These are phyloP conservation scores for Candida silvicultrix DNA, from an alignment of 805 yeast genomes.

Conservation along the genomic window DNA sequence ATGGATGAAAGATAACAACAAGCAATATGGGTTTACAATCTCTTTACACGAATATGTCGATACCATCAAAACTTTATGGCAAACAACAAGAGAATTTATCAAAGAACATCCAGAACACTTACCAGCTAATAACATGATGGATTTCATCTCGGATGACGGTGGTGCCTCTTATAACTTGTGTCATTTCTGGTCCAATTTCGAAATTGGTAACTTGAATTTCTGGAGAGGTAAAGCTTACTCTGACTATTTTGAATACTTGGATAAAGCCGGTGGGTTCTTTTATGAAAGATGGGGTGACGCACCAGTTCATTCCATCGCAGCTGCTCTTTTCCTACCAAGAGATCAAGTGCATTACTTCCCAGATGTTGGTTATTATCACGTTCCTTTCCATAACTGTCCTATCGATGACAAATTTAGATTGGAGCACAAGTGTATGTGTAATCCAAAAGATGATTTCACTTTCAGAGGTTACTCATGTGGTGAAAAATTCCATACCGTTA, in stretches of 20 bases:
- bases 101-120: constrained; percentile 34
- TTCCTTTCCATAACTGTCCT: constrained; percentile 79
- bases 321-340: constrained; percentile 51
- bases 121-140: constrained; percentile 46
- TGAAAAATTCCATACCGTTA: constrained; percentile 49
- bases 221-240: constrained; percentile 60
- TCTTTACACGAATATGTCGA: constrained; percentile 58
- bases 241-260: constrained; percentile 57
- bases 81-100: constrained; percentile 43
- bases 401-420: constrained; percentile 54
- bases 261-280: constrained; percentile 70
- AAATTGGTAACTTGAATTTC: constrained; percentile 65
- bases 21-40: constrained; percentile 64
- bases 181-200: constrained; percentile 82
- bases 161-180: constrained; percentile 70
- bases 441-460: constrained; percentile 68
- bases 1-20: constrained; percentile 48
- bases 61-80: constrained; percentile 66
- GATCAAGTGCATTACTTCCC: constrained; percentile 64
- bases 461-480: constrained; percentile 77
- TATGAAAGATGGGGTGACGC: constrained; percentile 95
- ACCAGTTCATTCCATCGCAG: constrained; percentile 78
- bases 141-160: constrained; percentile 56
- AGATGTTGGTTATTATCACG: constrained; percentile 73
- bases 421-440: constrained; percentile 67